Base-by-base conservation (phyloP, 148 eudicot genomes). In the Heliosperma pusillum region DNA sequence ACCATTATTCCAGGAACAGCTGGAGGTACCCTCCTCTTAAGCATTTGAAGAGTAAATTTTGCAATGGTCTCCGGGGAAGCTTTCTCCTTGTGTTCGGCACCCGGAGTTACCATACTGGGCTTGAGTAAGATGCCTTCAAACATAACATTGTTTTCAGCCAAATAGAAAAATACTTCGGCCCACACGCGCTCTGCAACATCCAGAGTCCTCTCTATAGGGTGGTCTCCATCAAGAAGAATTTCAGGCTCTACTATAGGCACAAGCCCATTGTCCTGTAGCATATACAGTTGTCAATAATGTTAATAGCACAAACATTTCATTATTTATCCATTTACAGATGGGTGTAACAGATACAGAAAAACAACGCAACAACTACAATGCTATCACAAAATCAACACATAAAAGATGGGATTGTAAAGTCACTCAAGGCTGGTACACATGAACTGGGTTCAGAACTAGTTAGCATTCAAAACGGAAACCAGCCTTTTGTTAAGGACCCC, bases 1-100 rank as follows among this genome's bases (percentile, higher is more conserved):
- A 91, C 98, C 98, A 94, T 94, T 74, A 94, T 89, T 84, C 98
- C 98, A 73, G 98, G 93, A 79, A 94, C 98, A 16, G 98, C 91
- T 74, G 98, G 97, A 77, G 98, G 98, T 40, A 94, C 96, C 84
- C 98, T 90, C 84, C 96, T 88, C 67, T 69, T 86, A 3, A 94
- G 93, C 96, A 91, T 84, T 40, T 91, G 84, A 77, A 91, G 97
- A 55, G 98, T 91, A 60, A 47, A 79, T 55, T 88, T 84, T 50
- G 97, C 97, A 78, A 91, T 82, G 63, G 91, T 88, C 61, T 91
- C 98, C 27, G 98, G 93, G 71, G 91, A 84, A 82, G 98, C 90
- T 83, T 80, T 94, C 69, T 83, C 87, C 76, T 91, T 91, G 88
- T 90, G 91, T 45, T 94, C 98, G 60, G 98, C 98, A 27, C 98